Percentiles rank a stretch among this genome's conserved stretches.
These are phyloP conservation scores for Caryopteris hybrid DNA, from an alignment of 305 asterid species.

Conservation along the genomic window DNA sequence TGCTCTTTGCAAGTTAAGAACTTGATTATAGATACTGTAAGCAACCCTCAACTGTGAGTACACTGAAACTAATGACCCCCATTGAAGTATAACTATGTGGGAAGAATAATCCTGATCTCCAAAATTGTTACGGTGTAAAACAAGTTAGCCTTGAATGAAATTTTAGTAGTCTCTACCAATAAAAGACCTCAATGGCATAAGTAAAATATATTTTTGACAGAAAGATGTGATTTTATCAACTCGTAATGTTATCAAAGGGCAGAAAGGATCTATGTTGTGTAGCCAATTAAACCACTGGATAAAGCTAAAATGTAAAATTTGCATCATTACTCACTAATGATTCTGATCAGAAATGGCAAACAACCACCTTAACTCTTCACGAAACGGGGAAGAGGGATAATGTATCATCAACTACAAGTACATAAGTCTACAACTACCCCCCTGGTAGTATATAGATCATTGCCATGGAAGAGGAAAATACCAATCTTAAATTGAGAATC, in stretches of 20 bases:
- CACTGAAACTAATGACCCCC: not conserved
- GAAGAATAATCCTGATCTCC: not conserved
- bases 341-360: not conserved
- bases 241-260: constrained; percentile 2
- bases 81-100: not conserved
- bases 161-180: not conserved
- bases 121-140: not conserved
- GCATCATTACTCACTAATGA: not conserved
- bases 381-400: not conserved
- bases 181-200: not conserved
- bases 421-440: not conserved
- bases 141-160: not conserved
- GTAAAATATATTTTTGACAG: not conserved
- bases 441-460: not conserved
- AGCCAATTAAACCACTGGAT: not conserved
- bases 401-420: not conserved
- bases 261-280: not conserved
- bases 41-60: not conserved
- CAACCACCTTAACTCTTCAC: too few relatives aligned
- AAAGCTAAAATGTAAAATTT: not conserved
- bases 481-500: not conserved
- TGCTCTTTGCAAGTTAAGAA: not conserved
- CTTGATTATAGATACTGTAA: not conserved
- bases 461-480: not conserved
- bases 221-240: not conserved